These are phyloP conservation scores for Parathielavia appendiculata DNA, from an alignment of 495 filamentous ascomycete species.

Conservation along the genomic window DNA sequence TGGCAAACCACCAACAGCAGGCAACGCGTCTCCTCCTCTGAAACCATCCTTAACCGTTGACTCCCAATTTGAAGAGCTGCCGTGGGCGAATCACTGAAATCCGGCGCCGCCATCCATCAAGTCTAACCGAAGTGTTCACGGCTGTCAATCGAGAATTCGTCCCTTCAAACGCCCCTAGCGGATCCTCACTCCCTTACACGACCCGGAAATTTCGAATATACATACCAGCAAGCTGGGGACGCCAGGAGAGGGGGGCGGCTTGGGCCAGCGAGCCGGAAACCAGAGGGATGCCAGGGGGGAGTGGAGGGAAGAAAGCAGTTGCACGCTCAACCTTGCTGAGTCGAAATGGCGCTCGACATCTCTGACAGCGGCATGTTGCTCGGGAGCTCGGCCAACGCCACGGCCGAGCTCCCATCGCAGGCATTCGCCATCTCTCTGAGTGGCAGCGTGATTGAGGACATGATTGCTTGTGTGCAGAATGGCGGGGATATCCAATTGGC, in stretches of 20 bases:
- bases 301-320: conserved; percentile 7
- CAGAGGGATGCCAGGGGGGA: conserved; percentile 17
- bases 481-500: conserved; percentile 56
- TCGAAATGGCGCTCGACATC: conserved; percentile 38
- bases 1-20: not conserved
- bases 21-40: not conserved
- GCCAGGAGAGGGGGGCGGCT: not conserved
- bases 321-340: conserved; percentile 1
- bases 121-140: not conserved
- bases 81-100: not conserved
- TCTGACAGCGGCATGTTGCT: conserved; percentile 42
- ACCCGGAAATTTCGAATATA: not conserved
- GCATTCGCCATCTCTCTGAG: conserved; percentile 61
- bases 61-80: not conserved
- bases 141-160: not conserved
- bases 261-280: not conserved
- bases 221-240: not conserved
- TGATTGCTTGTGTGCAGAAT: conserved; percentile 61
- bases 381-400: conserved; percentile 38
- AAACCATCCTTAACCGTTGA: not conserved
- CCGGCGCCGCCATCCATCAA: not conserved
- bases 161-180: not conserved
- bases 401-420: conserved; percentile 37
- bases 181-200: not conserved
- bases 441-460: conserved; percentile 61